phyloP scores from a whole-genome alignment of 2,329 filamentous ascomycete genomes.

The Microcera coccophila region DNA sequence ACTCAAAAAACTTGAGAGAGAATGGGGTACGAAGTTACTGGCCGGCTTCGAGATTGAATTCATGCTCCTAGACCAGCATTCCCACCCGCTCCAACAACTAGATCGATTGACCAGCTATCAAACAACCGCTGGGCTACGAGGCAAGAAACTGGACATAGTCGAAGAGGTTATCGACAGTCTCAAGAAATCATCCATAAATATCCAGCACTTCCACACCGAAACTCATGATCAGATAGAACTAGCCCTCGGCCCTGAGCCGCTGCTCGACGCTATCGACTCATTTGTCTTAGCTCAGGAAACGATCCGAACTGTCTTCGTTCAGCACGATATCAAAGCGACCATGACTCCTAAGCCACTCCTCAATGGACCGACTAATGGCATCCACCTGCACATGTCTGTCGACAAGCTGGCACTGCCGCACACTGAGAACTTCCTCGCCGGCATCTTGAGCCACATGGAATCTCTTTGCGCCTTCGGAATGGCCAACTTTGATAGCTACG shows the following conservation, averaged over 20 bases:
- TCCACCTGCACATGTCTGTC: not conserved
- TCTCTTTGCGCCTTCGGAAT: conserved; percentile 7
- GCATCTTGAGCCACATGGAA: conserved; percentile 1
- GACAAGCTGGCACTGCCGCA: not conserved
- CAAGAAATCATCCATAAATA: conserved; percentile 2
- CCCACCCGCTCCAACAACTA: too few species aligned
- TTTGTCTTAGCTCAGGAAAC: conserved; percentile 5
- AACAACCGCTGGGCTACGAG: too few species aligned
- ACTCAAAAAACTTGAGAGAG: too few species aligned
- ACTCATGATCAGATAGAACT: conserved; percentile 3
- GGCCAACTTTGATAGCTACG: conserved; percentile 6
- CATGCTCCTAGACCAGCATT: too few species aligned
- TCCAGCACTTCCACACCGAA: conserved; percentile 8
- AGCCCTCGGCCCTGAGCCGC: conserved; percentile 1
- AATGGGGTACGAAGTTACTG: too few species aligned
- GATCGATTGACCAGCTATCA: too few species aligned
- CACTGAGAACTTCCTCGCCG: conserved; percentile 3
- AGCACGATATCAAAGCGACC: conserved; percentile 2
- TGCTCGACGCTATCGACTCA: conserved; percentile 3
- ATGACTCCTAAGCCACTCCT: conserved; percentile 5
- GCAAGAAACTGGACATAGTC: too few species aligned
- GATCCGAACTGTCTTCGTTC: conserved; percentile 4
- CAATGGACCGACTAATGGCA: conserved; percentile 1
- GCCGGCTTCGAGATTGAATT: too few species aligned
- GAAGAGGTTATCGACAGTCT: conserved; percentile 2